phyloP scores from a whole-genome alignment of 2,329 filamentous ascomycete species.

The Aspergillus thermomutatus region DNA sequence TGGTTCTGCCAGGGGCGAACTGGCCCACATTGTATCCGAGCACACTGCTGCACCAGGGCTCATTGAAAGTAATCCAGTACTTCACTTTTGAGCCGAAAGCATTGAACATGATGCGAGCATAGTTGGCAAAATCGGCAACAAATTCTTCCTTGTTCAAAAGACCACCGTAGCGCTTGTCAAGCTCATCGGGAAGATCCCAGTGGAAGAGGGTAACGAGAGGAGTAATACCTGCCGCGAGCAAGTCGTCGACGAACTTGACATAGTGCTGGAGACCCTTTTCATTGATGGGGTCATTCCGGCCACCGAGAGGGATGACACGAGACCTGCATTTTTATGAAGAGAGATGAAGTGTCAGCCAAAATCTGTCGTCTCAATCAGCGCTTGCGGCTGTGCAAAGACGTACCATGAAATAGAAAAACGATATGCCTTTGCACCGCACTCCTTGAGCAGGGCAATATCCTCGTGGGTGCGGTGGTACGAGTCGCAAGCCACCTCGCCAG shows the following conservation, averaged over 20 bases:
- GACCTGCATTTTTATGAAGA: slow-evolving; percentile 39
- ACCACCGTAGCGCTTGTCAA: slow-evolving; percentile 78
- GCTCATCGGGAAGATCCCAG: slow-evolving; percentile 78
- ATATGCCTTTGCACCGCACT: slow-evolving; percentile 69
- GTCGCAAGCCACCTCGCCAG: slow-evolving; percentile 77
- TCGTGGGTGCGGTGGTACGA: slow-evolving; percentile 76
- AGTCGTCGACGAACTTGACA: slow-evolving; percentile 71
- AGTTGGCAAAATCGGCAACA: slow-evolving; percentile 74
- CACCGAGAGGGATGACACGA: slow-evolving; percentile 80
- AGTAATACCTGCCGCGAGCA: slow-evolving; percentile 70
- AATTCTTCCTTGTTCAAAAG: slow-evolving; percentile 79
- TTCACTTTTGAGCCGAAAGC: slow-evolving; percentile 71
- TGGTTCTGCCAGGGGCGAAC: slow-evolving; percentile 79
- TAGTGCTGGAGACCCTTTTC: slow-evolving; percentile 75
- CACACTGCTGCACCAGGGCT: slow-evolving; percentile 81
- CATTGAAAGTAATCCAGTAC: slow-evolving; percentile 88
- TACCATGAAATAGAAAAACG: slow-evolving; percentile 78
- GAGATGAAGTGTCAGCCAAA: neutral
- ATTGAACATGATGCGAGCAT: slow-evolving; percentile 72
- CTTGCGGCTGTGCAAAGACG: neutral
- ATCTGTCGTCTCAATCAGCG: neutral
- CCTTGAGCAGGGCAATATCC: slow-evolving; percentile 74
- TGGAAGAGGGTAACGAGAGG: slow-evolving; percentile 83
- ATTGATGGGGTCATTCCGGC: slow-evolving; percentile 78
- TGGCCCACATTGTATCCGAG: slow-evolving; percentile 74